A percentile compares a stretch with the other conserved stretches of the same genome.
Evolutionary conservation across 208 protist genomes (phyloP).

Genomic region (Leishmania braziliensis): DNA sequence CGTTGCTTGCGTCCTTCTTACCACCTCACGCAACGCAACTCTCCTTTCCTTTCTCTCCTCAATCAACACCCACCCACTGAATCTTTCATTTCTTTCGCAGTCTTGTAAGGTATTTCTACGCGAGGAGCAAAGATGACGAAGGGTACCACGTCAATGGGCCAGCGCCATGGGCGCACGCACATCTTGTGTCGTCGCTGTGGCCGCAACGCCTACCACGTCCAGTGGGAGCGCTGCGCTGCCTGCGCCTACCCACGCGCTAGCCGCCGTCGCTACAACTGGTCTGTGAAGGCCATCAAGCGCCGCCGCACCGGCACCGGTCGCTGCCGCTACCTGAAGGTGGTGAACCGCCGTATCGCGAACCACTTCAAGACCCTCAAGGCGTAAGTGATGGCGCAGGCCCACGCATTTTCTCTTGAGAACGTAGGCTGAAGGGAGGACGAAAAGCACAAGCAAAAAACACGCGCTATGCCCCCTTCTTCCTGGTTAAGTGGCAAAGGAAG

Average conservation of each 20-base stretch:
- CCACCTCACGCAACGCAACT: background rate
- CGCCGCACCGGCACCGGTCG: constrained; percentile 98
- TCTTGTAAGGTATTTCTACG: background rate
- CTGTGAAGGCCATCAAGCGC: constrained; percentile 97
- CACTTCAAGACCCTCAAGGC: constrained; percentile 96
- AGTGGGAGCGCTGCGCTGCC: constrained; percentile 97
- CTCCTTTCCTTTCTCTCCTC: background rate
- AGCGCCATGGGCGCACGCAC: constrained; percentile 94
- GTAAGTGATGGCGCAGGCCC: constrained; percentile 33
- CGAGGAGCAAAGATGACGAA: constrained; percentile 65
- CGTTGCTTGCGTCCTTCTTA: background rate
- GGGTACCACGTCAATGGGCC: constrained; percentile 86
- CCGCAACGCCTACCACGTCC: constrained; percentile 96
- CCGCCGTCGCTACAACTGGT: constrained; percentile 97
- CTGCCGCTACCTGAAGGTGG: constrained; percentile 97
- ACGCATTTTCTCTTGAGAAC: background rate
- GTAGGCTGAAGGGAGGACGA: background rate
- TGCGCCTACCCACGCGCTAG: constrained; percentile 98
- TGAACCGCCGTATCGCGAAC: constrained; percentile 97
- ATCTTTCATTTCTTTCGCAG: background rate
- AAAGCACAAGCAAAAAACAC: too few species aligned
- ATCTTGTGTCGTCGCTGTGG: constrained; percentile 98
- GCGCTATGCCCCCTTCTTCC: background rate
- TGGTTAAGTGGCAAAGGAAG: background rate
- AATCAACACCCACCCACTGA: background rate